Conservation (phyloP, 176 grass and related monocot species). For the Calamus simplicifolius region DNA sequence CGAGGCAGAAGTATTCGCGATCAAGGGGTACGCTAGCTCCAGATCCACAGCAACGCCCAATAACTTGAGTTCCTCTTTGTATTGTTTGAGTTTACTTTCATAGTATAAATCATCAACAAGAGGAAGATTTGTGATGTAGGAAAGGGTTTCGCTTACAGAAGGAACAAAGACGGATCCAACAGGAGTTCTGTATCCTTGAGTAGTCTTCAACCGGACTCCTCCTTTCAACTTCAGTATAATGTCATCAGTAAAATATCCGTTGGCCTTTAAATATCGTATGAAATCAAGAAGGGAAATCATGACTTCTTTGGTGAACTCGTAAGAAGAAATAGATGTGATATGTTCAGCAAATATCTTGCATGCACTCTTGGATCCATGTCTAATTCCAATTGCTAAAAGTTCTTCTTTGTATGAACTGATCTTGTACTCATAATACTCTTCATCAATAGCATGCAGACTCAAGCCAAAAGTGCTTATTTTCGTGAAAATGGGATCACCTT, state of each 20-base stretch:
- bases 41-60: constrained; percentile 46
- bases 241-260: constrained; percentile 20
- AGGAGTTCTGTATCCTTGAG: constrained; percentile 25
- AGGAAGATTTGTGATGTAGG: constrained; percentile 35
- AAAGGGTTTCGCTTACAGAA: constrained; percentile 33
- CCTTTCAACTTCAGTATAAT: constrained; percentile 39
- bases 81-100: constrained; percentile 22
- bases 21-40: constrained; percentile 28
- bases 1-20: constrained; percentile 15
- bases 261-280: constrained; percentile 49
- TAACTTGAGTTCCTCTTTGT: constrained; percentile 49
- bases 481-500: constrained; percentile 17
- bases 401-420: constrained; percentile 38
- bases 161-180: constrained; percentile 31
- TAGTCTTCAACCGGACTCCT: constrained; percentile 45
- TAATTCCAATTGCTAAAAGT: constrained; percentile 42
- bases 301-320: constrained; percentile 33
- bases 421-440: constrained; percentile 32
- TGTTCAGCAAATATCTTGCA: constrained; percentile 27
- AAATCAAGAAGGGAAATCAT: constrained; percentile 47
- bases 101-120: constrained; percentile 55
- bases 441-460: constrained; percentile 28
- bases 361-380: constrained; percentile 44
- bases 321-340: constrained; percentile 32
- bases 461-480: no score